A percentile compares a stretch with the other conserved stretches of the same genome.
These are phyloP conservation scores for Tetrahymena thermophila DNA, from an alignment of 73 alveolate species.

Conservation along the genomic window DNA sequence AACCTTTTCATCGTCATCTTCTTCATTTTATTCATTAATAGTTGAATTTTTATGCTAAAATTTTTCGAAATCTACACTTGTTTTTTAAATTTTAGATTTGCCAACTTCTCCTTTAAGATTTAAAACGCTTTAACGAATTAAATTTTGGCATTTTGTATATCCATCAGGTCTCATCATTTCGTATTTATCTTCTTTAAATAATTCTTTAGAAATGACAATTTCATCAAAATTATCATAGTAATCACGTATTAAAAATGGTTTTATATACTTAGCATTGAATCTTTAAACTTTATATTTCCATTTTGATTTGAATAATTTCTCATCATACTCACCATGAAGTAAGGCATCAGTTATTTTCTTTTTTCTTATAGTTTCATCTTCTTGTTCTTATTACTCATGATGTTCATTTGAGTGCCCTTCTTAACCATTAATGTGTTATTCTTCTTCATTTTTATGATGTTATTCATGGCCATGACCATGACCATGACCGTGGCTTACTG, in stretches of 20 bases:
- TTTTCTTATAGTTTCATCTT: not conserved
- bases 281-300: not conserved
- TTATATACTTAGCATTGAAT: not conserved
- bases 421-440: not conserved
- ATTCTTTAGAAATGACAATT: not conserved
- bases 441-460: not conserved
- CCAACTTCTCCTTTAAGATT: not conserved
- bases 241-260: not conserved
- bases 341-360: not conserved
- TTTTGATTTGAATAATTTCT: not conserved
- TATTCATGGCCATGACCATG: no score
- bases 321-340: not conserved
- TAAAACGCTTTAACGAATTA: not conserved
- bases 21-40: not conserved
- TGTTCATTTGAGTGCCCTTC: not conserved
- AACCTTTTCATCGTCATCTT: not conserved
- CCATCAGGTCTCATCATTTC: not conserved
- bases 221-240: not conserved
- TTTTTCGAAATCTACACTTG: not conserved
- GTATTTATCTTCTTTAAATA: not conserved
- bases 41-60: no score
- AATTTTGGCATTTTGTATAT: not conserved
- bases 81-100: not conserved
- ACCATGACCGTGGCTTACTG: not conserved
- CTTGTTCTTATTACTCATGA: not conserved